Base-by-base conservation (phyloP, 2,329 filamentous ascomycete genomes). In the Leptodontidium sp. region DNA sequence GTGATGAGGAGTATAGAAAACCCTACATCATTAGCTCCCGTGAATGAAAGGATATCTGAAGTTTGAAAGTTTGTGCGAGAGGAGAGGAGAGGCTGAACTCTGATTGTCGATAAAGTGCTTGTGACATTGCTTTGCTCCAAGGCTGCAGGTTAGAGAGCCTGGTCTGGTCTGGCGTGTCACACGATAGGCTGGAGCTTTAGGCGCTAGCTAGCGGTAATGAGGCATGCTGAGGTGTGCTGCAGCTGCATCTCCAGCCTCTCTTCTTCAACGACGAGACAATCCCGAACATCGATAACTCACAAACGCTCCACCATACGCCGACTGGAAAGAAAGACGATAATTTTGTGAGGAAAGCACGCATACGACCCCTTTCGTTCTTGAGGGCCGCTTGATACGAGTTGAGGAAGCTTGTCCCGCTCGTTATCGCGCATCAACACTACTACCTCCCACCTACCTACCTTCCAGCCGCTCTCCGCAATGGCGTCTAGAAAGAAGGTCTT, bases 401-500 rank as follows among this genome's bases (percentile, higher is more conserved):
- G 17, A 47, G 40, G 50, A 45, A 29, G 52, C 21, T n/a, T 26
- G 17, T 17, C 12, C 29, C 57, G n/a, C 29, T 64, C 65, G 70
- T 74, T 73, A 77, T 75, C 75, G 71, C 72, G 55, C 58, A 50
- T 61, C 62, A 55, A 40, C 61, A 49, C 68, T 49, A 67, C 63
- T 53, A 40, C 38, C 11, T 40, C 38, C 38, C 11, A 12, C 68
- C 62, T 58, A 35, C 17, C 63, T 29, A 45, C n/a, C 47, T 43
- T 55, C 47, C 45, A 45, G 53, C 62, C 50, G 61, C 61, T 65
- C 26, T 24, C 58, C 65, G 74, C 61, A 59, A 88, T 88, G 86
- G 82, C 86, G 71, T 86, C 86, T 74, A 83, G 86, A 77, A 91
- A 90, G 86, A 91, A 91, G 85, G 88, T 90, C 72, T 82, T 91